Evolutionary conservation across 139 green algal species (phyloP), one percentile per base, ranked within the genome.

Genomic region (Chlamydomonas applanata): DNA sequence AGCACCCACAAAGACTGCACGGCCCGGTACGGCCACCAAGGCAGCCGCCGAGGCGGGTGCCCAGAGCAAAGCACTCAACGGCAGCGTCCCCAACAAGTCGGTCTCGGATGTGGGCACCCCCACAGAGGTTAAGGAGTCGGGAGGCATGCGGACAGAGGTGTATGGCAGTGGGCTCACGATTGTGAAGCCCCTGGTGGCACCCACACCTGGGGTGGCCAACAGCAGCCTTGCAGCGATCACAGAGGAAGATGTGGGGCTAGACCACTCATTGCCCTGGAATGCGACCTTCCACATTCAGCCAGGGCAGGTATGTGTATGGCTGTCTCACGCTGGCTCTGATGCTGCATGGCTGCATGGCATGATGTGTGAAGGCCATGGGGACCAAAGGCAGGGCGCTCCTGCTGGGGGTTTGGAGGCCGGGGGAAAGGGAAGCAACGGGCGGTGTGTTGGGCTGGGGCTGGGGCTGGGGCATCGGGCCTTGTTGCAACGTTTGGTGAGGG

Each of bases 81-180:
- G 56, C 35, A 75, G 32, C 62, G 52, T 60, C 17, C 69, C 53
- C 40, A 77, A 45, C 2, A 25, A 65, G 30, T 77, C 72, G 1
- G 60, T 59, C 3, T 46, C 72, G 19, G 57, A 36, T 17, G 30
- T 62, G 33, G 40, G 25, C 1, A 17, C 35, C 4, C 36, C 17
- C 17, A 19, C 44, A 36, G 74, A 79, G 36, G 33, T 72, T 30
- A 79, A 78, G 30, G 20, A 62, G 32, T 72, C 72, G 13, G 75
- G 64, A 2, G 52, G 4, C 16, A 36, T 67, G 17, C 61, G 79
- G 30, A 79, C 78, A 20, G 80, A 79, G 35, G 72, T 79, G 19
- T 85, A 85, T 44, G 36, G 33, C 4, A 34, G 69, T 34, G 80
- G 80, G 30, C 66, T 85, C 25, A 85, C 80, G 7, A 49, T 78